Conservation (phyloP, 2,329 filamentous ascomycete genomes). For the Diaporthe amygdali region DNA sequence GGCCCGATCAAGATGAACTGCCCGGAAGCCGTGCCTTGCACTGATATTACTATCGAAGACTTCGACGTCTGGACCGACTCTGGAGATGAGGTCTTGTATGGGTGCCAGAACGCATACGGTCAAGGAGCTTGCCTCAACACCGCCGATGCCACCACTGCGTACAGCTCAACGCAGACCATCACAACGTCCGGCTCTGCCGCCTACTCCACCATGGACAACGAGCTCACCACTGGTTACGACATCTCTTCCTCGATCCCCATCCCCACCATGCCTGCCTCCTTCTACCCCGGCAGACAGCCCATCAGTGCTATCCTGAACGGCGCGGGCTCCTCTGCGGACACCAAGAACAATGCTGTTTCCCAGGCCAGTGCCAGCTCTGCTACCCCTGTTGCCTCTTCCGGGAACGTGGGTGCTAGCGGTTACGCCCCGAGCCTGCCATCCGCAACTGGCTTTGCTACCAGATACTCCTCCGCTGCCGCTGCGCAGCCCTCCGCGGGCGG, state of each 20-base stretch:
- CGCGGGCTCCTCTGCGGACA: not conserved
- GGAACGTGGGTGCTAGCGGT: not conserved
- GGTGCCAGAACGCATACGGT: constrained; percentile 29
- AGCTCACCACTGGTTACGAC: constrained; percentile 20
- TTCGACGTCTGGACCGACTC: constrained; percentile 58
- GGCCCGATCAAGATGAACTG: constrained; percentile 60
- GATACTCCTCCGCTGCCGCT: not conserved
- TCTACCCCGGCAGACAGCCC: constrained; percentile 22
- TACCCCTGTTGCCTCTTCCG: not conserved
- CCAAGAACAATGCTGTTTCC: not conserved
- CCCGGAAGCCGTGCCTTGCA: constrained; percentile 55
- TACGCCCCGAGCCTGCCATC: not conserved
- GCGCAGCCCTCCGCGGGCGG: not conserved
- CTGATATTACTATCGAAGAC: constrained; percentile 53
- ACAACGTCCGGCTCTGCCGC: constrained; percentile 26
- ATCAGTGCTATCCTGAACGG: constrained; percentile 23
- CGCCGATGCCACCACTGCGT: constrained; percentile 21
- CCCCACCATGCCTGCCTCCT: constrained; percentile 23
- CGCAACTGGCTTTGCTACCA: not conserved
- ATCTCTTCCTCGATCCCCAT: constrained; percentile 22
- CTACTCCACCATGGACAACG: constrained; percentile 28
- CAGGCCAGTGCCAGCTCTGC: not conserved
- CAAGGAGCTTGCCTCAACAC: constrained; percentile 27
- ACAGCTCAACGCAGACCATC: constrained; percentile 28
- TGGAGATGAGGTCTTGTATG: constrained; percentile 38